Base-by-base conservation (phyloP, 176 grass and related monocot genomes). In the Saccharum officinarum region DNA sequence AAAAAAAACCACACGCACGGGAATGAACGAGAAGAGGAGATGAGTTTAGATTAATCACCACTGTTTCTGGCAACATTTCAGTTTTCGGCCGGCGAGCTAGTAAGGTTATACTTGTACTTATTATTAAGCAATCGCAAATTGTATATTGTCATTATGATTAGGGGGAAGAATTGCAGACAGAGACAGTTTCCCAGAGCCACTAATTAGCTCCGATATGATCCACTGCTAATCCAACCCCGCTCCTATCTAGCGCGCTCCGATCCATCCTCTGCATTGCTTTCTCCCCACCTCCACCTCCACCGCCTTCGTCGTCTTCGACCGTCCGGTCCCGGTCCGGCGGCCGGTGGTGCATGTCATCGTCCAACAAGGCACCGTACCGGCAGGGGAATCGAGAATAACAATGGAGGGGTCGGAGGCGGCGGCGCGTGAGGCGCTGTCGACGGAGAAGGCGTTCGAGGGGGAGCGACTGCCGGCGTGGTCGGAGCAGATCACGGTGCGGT, bases 401-500 rank as follows among this genome's bases (percentile, higher is more conserved):
- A 0, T 1, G 47, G 74, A 37, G 30, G 47, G 49, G 26, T 73
- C 59, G 76, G 75, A 69, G 55, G 75, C 47, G 68, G 67, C 68
- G 67, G 37, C 3, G 23, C 76, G 69, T 3, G 92, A 92, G 81
- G 64, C 31, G 75, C 59, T 79, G 20, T 94, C 92, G 33, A 86
- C 68, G 46, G 93, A 95, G 80, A 89, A 86, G 59, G 86, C 87
- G 26, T 95, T 95, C 71, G 91, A 95, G 67, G 75, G 77, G 7
- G 79, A 92, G 86, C 25, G 36, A 3, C 77, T 95, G 9, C 93
- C 91, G 20, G 34, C 86, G 9, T 95, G 93, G 93, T 83, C 84
- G 31, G 86, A 92, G 72, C 93, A 95, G 93, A 89, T 95, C 83
- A 95, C 88, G 11, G 28, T 84, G 30, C 80, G 93, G 0, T 85